Evolutionary conservation across 78 protist species (phyloP), one percentile per base, ranked within the genome.

Genomic region (Corallochytrium limacisporum): DNA sequence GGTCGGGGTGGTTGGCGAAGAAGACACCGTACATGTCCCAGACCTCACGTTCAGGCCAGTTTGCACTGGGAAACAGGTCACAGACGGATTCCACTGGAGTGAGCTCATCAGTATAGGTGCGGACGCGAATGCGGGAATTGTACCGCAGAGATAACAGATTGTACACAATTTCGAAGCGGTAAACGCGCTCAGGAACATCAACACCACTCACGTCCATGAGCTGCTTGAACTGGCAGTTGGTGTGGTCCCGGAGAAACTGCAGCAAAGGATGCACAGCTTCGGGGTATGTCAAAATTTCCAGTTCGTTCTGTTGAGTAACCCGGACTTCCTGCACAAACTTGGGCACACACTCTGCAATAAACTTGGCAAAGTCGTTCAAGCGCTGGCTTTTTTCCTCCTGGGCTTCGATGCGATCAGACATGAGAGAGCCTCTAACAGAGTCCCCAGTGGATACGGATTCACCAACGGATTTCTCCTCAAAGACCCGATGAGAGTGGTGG

Each of bases 1-100:
- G 65, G 50, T 83, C 84, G 3, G 88, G 88, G 31, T 83, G 88
- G 35, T 48, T 65, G 18, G 1, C 7, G 39, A 83, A 83, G 62
- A 46, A 61, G 35, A 83, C 33, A n/a, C 88, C 88, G 56, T 57
- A 83, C 85, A 83, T 65, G 69, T 83, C 88, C 81, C 77, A 81
- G 15, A 74, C 82, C 56, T 75, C 79, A 26, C 85, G 65, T 75
- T 82, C 87, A 22, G 32, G 49, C 83, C 83, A 77, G 49, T 61
- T 55, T 31, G 77, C 76, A 0, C 48, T 13, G 10, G 0, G 6
- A 71, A 31, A 57, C 9, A 77, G 4, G 7, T 22, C 26, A 0
- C 4, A 10, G 20, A 44, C 26, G 4, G 74, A 53, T 0, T 72
- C 81, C 36, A 70, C 51, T 24, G 73, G 60, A 8, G 59, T 55